A percentile compares a stretch with the other conserved stretches of the same genome.
Conservation (phyloP, 345 rosid genomes). For the Sisymbrium altissimum region DNA sequence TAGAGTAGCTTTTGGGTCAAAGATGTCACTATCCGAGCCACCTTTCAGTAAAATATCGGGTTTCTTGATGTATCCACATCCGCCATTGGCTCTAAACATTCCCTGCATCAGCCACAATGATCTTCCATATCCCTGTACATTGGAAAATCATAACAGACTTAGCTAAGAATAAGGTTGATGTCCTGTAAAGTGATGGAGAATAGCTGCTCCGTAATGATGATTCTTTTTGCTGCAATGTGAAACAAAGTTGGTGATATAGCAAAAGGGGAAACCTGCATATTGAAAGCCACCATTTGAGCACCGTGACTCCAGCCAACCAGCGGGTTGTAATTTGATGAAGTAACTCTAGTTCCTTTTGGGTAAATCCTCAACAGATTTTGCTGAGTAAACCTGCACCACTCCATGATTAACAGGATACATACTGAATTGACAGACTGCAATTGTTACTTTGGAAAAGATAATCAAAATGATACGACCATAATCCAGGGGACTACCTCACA, state of each 20-base stretch:
- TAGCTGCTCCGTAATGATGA: conserved; percentile 3
- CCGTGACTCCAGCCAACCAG: conserved; percentile 77
- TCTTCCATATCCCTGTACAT: conserved; percentile 59
- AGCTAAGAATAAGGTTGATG: conserved; percentile 1
- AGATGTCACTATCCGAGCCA: conserved; percentile 42
- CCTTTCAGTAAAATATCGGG: conserved; percentile 52
- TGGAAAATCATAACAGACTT: too few relatives aligned
- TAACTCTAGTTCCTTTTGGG: conserved; percentile 62
- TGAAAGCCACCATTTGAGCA: conserved; percentile 90
- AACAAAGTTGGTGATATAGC: background rate
- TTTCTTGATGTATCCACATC: conserved; percentile 71
- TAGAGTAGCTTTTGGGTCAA: conserved; percentile 55
- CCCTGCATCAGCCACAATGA: conserved; percentile 80
- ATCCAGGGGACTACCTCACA: conserved; percentile 33
- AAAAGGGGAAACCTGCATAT: conserved; percentile 63
- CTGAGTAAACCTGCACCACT: conserved; percentile 56
- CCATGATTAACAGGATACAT: background rate
- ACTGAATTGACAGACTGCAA: background rate
- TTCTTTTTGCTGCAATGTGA: background rate
- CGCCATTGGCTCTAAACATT: conserved; percentile 73
- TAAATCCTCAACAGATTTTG: conserved; percentile 61
- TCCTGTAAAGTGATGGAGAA: background rate
- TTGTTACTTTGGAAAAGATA: background rate
- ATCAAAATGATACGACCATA: background rate
- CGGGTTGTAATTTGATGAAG: conserved; percentile 75